These are phyloP conservation scores for Cladosporium sp. DNA, from an alignment of 2,329 filamentous ascomycete genomes.

Conservation along the genomic window DNA sequence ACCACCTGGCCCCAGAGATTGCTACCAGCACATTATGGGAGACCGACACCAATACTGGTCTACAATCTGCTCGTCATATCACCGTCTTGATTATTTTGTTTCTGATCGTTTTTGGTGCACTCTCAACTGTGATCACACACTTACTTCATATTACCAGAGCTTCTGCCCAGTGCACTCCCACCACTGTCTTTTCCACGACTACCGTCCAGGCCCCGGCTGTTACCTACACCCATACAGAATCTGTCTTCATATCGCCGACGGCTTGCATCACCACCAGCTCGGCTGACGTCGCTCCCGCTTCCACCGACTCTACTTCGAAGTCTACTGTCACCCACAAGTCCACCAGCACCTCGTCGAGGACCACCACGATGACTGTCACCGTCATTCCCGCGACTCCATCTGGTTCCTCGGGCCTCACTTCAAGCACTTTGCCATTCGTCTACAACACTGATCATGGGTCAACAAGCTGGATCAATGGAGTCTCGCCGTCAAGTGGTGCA, in stretches of 20 bases:
- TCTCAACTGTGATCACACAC: constrained; percentile 23
- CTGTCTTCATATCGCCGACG: constrained; percentile 5
- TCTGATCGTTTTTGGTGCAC: constrained; percentile 23
- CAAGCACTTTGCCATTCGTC: constrained; percentile 9
- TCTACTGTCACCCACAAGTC: constrained; percentile 12
- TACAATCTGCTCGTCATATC: background rate
- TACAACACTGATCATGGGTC: constrained; percentile 18
- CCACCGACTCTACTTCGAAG: background rate
- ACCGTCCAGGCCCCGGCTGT: constrained; percentile 19
- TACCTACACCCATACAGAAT: constrained; percentile 14
- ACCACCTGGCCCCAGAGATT: constrained; percentile 10
- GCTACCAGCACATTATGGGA: background rate
- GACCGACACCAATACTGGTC: background rate
- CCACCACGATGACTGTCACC: constrained; percentile 17
- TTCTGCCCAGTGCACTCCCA: constrained; percentile 23
- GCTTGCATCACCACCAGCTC: constrained; percentile 2
- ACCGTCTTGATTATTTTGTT: constrained; percentile 19
- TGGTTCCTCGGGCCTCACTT: constrained; percentile 6
- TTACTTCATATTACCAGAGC: constrained; percentile 28
- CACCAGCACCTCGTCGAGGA: constrained; percentile 16
- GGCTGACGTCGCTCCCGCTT: background rate
- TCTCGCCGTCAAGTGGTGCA: constrained; percentile 23
- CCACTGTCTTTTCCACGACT: constrained; percentile 27
- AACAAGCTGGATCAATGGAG: constrained; percentile 26
- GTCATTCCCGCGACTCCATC: constrained; percentile 18